Conservation (phyloP, 1,284 basidiomycete genomes). For the Dichomitus squalens region DNA sequence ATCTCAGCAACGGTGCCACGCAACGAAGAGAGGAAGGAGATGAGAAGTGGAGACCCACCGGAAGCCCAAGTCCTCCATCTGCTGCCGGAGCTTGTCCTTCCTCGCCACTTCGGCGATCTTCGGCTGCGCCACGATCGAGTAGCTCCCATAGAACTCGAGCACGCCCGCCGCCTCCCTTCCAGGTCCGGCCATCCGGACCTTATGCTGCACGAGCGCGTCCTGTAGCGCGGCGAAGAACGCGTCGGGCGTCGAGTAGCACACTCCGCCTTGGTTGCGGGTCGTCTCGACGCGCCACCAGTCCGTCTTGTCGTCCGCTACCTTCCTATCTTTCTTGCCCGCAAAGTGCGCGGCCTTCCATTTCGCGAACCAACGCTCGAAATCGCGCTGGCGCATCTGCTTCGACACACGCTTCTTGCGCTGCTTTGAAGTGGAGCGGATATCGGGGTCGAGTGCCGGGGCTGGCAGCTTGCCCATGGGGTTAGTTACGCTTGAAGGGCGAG, state of each 20-base stretch:
- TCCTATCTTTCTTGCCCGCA: not conserved
- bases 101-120: constrained; percentile 1
- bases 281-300: constrained; percentile 1
- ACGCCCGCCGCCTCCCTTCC: not conserved
- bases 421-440: not conserved
- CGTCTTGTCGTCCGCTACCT: not conserved
- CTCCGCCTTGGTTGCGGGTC: constrained; percentile 6
- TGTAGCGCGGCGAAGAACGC: constrained; percentile 10
- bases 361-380: constrained; percentile 13
- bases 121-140: constrained; percentile 20
- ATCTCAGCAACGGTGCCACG: not conserved
- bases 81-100: not conserved
- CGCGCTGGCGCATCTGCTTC: constrained; percentile 9
- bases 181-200: not conserved
- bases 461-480: not conserved
- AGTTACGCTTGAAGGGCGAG: not conserved
- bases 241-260: constrained; percentile 11
- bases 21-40: too few relatives aligned
- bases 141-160: constrained; percentile 12
- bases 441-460: not conserved
- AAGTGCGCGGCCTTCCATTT: constrained; percentile 1
- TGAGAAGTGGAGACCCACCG: constrained; percentile 2
- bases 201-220: not conserved
- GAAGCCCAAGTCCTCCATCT: constrained; percentile 10
- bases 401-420: not conserved